Evolutionary conservation across 805 yeast genomes (phyloP).

Genomic region (Pichia gijzeniarum): DNA sequence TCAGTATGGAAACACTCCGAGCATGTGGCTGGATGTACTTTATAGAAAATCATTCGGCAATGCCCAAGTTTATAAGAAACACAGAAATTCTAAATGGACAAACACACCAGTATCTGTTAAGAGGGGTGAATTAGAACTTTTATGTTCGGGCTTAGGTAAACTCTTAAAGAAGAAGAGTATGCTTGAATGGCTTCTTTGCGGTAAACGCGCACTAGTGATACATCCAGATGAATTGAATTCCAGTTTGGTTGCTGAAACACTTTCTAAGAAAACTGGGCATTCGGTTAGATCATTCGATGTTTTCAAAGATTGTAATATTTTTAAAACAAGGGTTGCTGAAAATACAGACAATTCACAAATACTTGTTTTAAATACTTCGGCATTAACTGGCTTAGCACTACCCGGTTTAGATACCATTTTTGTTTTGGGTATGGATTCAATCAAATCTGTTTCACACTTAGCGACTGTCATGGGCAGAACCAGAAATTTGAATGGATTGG

Average conservation of each 20-base stretch:
- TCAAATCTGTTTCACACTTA: constrained; percentile 20
- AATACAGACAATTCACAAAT: constrained; percentile 15
- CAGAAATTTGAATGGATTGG: constrained; percentile 19
- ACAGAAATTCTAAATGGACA: constrained; percentile 21
- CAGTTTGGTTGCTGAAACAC: constrained; percentile 7
- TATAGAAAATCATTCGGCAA: constrained; percentile 19
- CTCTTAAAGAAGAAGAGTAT: constrained; percentile 15
- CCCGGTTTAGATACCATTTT: constrained; percentile 23
- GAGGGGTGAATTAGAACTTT: constrained; percentile 19
- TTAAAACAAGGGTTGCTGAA: constrained; percentile 6
- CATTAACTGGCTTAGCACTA: constrained; percentile 25
- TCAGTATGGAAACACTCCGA: constrained; percentile 20
- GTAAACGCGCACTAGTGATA: constrained; percentile 19
- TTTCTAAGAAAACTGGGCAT: constrained; percentile 11
- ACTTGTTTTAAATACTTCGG: constrained; percentile 21
- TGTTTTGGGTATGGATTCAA: constrained; percentile 29
- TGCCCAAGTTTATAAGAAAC: constrained; percentile 18
- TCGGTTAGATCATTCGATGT: constrained; percentile 14
- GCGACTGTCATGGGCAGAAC: constrained; percentile 24
- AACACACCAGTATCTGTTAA: constrained; percentile 11
- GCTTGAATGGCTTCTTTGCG: neutral
- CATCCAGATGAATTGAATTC: constrained; percentile 26
- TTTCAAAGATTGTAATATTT: constrained; percentile 13
- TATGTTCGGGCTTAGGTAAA: constrained; percentile 23
- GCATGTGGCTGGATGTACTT: constrained; percentile 19